phyloP scores from a whole-genome alignment of 441 rosid genomes.

The Populus hybrid region DNA sequence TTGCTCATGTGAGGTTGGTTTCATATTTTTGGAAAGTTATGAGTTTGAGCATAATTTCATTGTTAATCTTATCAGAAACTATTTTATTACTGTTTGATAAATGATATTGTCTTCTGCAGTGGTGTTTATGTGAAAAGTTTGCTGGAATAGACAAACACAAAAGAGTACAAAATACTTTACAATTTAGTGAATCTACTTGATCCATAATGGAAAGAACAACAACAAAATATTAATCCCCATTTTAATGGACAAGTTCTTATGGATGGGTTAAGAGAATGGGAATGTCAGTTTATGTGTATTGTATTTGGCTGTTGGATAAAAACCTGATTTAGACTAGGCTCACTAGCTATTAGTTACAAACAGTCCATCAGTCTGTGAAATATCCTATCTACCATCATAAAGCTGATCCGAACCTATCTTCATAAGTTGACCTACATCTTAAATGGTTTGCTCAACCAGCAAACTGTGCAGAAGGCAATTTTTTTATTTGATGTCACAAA shows the following conservation, averaged over 20 bases:
- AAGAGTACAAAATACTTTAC: background rate
- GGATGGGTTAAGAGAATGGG: background rate
- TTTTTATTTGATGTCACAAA: background rate
- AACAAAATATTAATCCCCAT: background rate
- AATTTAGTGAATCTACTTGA: background rate
- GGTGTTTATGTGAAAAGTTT: background rate
- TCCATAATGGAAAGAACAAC: background rate
- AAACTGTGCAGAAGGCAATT: background rate
- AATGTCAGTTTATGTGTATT: background rate
- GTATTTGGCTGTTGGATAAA: background rate
- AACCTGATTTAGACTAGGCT: background rate
- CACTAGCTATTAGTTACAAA: background rate
- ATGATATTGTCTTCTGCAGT: background rate
- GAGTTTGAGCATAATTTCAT: slow-evolving; percentile 4
- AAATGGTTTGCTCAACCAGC: background rate
- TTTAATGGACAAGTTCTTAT: background rate
- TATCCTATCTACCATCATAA: background rate
- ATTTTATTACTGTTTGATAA: background rate
- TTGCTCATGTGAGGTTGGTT: slow-evolving; percentile 87
- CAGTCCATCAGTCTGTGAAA: background rate
- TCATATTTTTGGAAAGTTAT: background rate
- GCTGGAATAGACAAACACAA: background rate
- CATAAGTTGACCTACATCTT: background rate
- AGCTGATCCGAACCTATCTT: background rate
- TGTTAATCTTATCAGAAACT: background rate